A percentile compares a stretch with the other conserved stretches of the same genome.
Evolutionary conservation across 1,284 basidiomycete genomes (phyloP).

Genomic region (Fistulina hepatica): DNA sequence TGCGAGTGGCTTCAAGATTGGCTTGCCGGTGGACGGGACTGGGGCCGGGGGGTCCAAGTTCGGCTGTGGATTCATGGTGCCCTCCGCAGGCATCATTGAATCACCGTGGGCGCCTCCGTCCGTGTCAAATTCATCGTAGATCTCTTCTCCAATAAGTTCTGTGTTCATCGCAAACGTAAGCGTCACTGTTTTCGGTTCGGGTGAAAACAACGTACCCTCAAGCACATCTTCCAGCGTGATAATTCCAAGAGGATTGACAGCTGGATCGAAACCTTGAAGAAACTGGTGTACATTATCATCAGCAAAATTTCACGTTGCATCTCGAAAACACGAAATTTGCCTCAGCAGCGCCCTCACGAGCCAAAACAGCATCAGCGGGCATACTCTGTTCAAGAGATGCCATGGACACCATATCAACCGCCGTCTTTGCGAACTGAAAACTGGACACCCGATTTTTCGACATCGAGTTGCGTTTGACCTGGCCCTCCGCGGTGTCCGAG

Average conservation of each 20-base stretch:
- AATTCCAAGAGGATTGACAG: constrained; percentile 77
- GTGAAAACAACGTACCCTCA: constrained; percentile 48
- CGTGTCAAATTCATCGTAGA: constrained; percentile 78
- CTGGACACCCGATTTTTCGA: constrained; percentile 29
- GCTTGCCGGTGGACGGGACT: constrained; percentile 10
- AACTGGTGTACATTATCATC: constrained; percentile 34
- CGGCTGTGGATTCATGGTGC: constrained; percentile 5
- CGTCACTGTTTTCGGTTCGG: background rate
- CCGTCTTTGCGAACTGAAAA: constrained; percentile 31
- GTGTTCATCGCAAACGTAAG: constrained; percentile 4
- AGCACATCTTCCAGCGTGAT: constrained; percentile 90
- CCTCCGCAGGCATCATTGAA: constrained; percentile 35
- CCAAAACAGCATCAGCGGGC: constrained; percentile 73
- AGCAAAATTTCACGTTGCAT: background rate
- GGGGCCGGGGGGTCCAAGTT: constrained; percentile 1
- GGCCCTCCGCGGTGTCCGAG: too few relatives aligned
- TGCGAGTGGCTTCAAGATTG: constrained; percentile 19
- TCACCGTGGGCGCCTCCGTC: constrained; percentile 59
- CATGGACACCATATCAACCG: constrained; percentile 28
- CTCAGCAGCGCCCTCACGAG: constrained; percentile 58
- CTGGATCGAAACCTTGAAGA: constrained; percentile 62
- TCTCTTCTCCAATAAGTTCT: constrained; percentile 86
- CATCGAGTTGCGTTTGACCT: constrained; percentile 1
- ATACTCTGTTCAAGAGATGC: constrained; percentile 66
- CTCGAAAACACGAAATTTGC: constrained; percentile 25